Conservation (phyloP, 2,329 filamentous ascomycete species). For the Botrytis paeoniae region DNA sequence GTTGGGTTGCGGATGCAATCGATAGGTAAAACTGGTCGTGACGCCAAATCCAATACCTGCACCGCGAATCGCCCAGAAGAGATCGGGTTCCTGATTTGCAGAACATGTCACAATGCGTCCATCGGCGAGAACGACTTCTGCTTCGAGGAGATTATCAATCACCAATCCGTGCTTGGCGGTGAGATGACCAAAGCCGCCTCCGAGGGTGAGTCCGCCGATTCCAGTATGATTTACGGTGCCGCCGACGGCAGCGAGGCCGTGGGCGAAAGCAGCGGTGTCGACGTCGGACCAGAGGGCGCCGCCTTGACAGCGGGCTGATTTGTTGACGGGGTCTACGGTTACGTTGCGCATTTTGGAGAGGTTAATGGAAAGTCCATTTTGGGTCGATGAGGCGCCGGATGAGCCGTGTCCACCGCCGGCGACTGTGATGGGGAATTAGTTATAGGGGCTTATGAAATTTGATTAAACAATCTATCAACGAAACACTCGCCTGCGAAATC, state of each 20-base stretch:
- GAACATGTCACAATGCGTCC: constrained; percentile 43
- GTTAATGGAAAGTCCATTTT: constrained; percentile 4
- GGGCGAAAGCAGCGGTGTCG: constrained; percentile 16
- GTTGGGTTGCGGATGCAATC: constrained; percentile 42
- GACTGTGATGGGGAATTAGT: neutral
- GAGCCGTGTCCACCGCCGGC: constrained; percentile 19
- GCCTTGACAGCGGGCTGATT: constrained; percentile 22
- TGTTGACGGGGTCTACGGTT: constrained; percentile 17
- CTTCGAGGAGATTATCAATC: constrained; percentile 20
- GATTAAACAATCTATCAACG: neutral
- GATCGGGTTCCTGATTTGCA: constrained; percentile 43
- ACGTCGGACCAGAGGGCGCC: constrained; percentile 24
- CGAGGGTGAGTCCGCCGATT: constrained; percentile 17
- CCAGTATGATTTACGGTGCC: constrained; percentile 17
- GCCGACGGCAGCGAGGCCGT: constrained; percentile 17
- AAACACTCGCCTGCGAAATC: constrained; percentile 14
- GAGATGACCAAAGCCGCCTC: constrained; percentile 15
- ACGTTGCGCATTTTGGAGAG: constrained; percentile 25
- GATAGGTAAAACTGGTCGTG: constrained; percentile 18
- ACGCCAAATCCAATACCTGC: constrained; percentile 15
- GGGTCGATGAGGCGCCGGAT: constrained; percentile 9
- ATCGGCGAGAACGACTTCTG: constrained; percentile 9
- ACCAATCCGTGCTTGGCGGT: constrained; percentile 17
- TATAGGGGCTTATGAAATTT: neutral
- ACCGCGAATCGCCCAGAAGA: constrained; percentile 47